These are phyloP conservation scores for Aspergillus puulaauensis DNA, from an alignment of 2,329 filamentous ascomycete species.

Conservation along the genomic window DNA sequence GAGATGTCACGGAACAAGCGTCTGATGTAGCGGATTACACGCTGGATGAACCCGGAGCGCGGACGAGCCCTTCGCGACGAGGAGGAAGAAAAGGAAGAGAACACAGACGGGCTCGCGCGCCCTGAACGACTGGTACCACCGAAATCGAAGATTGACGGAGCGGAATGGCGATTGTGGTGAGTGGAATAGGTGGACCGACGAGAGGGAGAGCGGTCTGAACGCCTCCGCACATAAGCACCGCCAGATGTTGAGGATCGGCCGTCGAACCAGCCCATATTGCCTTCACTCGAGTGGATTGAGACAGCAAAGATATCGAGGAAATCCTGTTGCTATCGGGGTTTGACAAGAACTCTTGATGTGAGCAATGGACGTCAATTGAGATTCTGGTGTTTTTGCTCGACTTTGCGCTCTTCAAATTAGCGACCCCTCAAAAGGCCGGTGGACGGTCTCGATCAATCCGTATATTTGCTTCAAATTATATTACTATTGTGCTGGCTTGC, in stretches of 20 bases:
- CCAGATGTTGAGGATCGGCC: conserved; percentile 33
- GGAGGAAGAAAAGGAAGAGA: conserved; percentile 59
- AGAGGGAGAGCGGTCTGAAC: conserved; percentile 37
- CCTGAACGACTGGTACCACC: conserved; percentile 31
- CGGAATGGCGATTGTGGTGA: conserved; percentile 38
- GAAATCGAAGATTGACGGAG: conserved; percentile 49
- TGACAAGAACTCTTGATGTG: not conserved
- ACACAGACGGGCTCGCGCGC: conserved; percentile 46
- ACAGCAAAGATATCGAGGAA: not conserved
- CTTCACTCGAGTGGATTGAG: conserved; percentile 7
- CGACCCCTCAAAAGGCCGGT: not conserved
- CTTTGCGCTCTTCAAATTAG: not conserved
- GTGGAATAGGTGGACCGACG: conserved; percentile 38
- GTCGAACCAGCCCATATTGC: conserved; percentile 50
- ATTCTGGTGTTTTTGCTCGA: not conserved
- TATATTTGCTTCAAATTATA: conserved; percentile 2
- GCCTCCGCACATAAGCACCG: conserved; percentile 28
- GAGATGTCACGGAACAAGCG: conserved; percentile 77
- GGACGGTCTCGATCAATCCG: not conserved
- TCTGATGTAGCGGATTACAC: conserved; percentile 72
- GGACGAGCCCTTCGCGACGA: conserved; percentile 78
- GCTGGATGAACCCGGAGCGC: conserved; percentile 73
- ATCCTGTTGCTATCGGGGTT: not conserved
- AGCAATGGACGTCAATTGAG: not conserved
- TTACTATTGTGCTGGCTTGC: not conserved